These are phyloP conservation scores for Suillus hirtellus DNA, from an alignment of 768 basidiomycete species.

Conservation along the genomic window DNA sequence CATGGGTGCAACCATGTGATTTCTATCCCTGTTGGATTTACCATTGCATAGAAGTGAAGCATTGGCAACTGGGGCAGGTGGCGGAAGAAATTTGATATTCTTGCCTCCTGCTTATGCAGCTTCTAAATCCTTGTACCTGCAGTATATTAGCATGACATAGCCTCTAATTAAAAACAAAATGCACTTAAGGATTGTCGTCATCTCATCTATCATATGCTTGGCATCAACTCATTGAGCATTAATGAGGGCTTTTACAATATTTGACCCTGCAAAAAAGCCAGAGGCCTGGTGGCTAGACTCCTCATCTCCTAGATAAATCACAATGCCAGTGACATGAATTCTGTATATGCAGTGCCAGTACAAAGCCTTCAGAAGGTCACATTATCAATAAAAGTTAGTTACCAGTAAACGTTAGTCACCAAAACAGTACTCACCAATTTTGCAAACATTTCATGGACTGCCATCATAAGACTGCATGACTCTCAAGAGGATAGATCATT, in stretches of 20 bases:
- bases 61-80: no score
- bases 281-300: neutral
- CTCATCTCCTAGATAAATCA: neutral
- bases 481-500: neutral
- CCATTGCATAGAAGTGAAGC: no score
- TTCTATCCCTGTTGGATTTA: no score
- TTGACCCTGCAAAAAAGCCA: neutral
- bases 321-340: neutral
- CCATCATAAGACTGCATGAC: neutral
- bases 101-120: no score
- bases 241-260: conserved; percentile 1
- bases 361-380: neutral
- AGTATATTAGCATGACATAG: neutral
- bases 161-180: neutral
- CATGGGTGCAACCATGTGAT: no score
- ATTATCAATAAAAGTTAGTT: neutral
- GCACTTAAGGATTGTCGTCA: neutral
- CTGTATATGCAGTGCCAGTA: neutral
- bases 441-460: neutral
- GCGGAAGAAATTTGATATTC: no score
- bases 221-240: neutral
- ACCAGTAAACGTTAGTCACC: neutral
- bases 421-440: neutral
- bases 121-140: neutral
- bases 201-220: neutral